Base-by-base conservation (phyloP, 2,329 filamentous ascomycete species). In the Penicillium brasilianum region DNA sequence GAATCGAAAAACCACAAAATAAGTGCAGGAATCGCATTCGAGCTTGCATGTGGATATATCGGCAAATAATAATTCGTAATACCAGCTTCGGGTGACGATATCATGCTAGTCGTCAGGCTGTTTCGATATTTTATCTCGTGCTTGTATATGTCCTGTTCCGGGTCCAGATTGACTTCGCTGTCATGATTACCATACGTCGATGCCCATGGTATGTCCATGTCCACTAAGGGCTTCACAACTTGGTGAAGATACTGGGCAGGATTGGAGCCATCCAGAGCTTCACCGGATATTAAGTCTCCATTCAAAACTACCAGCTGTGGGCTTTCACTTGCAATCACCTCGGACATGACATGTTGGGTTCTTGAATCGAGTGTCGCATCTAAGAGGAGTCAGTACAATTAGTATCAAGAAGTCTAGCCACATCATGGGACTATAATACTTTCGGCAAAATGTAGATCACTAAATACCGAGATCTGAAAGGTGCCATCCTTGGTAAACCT, bases 1-100 rank as follows among this genome's bases (percentile, higher is more conserved):
- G 82, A 85, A 69, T 92, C 90, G 67, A 92, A 91, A 76, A 91
- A 91, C 87, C 88, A 92, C 1, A 92, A 77, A 0, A 92, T 69
- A 8, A 81, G 68, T 8, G 69, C 66, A 7, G 85, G 83, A 0
- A 49, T 53, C 11, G 60, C 58, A 16, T 70, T 66, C 4, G 67
- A 57, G 60, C 81, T 79, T 68, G 83, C 83, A 52, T 70, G 61
- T 11, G 76, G 71, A 66, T 83, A 85, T 2, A 87, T 73, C 0
- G 80, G 80, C 7, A 87, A 67, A 59, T 82, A 85, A 69, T 86
- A 87, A 64, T 87, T 87, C 10, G 82, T 82, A 0, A 83, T 73
- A 1, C 81, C 82, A 0, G 77, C 72, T 1, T 78, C 65, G 0
- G 71, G 57, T 2, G 73, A 74, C 0, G 64, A 51, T 2, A 85